phyloP scores from a whole-genome alignment of 1,139 yeast species.

The Kluyveromyces marxianus region DNA sequence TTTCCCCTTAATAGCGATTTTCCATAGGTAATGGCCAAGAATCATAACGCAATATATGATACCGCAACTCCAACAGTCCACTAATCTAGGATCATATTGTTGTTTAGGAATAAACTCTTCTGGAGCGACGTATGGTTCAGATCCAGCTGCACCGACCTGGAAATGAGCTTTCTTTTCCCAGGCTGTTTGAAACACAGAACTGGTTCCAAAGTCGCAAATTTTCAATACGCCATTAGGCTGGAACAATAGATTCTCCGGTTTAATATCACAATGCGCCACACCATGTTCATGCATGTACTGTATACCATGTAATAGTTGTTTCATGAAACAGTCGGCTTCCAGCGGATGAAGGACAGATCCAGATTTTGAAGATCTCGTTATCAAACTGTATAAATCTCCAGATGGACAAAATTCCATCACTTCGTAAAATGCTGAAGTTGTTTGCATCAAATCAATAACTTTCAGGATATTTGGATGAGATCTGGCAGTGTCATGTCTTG shows the following conservation, averaged over 20 bases:
- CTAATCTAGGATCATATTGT: constrained; percentile 51
- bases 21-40: constrained; percentile 47
- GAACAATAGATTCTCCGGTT: constrained; percentile 56
- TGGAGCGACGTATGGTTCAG: constrained; percentile 69
- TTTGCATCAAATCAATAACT: constrained; percentile 59
- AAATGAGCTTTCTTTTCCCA: constrained; percentile 54
- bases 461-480: constrained; percentile 54
- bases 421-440: constrained; percentile 56
- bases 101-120: constrained; percentile 44
- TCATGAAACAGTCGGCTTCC: constrained; percentile 65
- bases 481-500: constrained; percentile 9
- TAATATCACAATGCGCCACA: constrained; percentile 69
- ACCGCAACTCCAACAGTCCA: constrained; percentile 69
- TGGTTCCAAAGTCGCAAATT: constrained; percentile 68
- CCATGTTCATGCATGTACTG: constrained; percentile 66
- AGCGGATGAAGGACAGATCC: constrained; percentile 40
- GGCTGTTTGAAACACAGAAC: constrained; percentile 65
- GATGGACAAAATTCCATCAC: constrained; percentile 76
- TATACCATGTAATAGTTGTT: constrained; percentile 58
- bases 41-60: constrained; percentile 48
- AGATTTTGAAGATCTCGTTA: constrained; percentile 27
- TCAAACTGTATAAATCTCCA: constrained; percentile 56
- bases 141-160: constrained; percentile 61
- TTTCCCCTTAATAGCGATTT: constrained; percentile 34
- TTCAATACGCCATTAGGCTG: constrained; percentile 46